Conservation (phyloP, 1,284 basidiomycete species). For the Rhodotorula sp. region DNA sequence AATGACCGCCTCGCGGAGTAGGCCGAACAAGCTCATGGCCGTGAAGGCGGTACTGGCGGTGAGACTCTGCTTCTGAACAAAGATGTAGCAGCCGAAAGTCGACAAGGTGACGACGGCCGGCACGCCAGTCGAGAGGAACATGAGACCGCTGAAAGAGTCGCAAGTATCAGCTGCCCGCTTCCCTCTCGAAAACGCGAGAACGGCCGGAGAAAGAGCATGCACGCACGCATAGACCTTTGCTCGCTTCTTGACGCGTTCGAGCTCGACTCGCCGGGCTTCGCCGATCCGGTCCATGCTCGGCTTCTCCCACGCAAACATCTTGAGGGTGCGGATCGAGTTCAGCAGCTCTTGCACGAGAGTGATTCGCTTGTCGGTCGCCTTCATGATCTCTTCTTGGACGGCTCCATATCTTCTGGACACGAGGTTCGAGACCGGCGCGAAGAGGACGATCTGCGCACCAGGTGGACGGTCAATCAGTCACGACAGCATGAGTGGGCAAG, state of each 20-base stretch:
- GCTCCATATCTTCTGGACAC: constrained; percentile 33
- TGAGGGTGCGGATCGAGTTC: constrained; percentile 33
- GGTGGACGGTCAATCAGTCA: too few relatives aligned
- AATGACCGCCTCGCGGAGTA: constrained; percentile 38
- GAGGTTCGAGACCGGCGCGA: constrained; percentile 26
- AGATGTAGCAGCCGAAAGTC: constrained; percentile 36
- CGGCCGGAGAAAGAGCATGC: neutral
- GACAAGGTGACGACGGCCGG: constrained; percentile 31
- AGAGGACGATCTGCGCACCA: constrained; percentile 8
- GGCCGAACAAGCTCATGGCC: constrained; percentile 32
- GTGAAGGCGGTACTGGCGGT: constrained; percentile 39
- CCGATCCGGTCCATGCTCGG: constrained; percentile 22
- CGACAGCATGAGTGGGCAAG: neutral
- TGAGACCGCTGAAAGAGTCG: constrained; percentile 17
- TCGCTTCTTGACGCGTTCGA: constrained; percentile 29
- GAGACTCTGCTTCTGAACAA: constrained; percentile 23
- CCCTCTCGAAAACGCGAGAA: neutral
- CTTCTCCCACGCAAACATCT: constrained; percentile 38
- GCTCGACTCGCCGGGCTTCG: constrained; percentile 16
- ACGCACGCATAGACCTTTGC: constrained; percentile 31
- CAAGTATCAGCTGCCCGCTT: neutral
- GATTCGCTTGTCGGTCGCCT: constrained; percentile 38
- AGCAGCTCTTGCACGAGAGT: constrained; percentile 37
- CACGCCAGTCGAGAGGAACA: constrained; percentile 37
- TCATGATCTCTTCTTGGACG: constrained; percentile 40